Conservation (phyloP, 441 rosid genomes). For the Brassica balearica region DNA sequence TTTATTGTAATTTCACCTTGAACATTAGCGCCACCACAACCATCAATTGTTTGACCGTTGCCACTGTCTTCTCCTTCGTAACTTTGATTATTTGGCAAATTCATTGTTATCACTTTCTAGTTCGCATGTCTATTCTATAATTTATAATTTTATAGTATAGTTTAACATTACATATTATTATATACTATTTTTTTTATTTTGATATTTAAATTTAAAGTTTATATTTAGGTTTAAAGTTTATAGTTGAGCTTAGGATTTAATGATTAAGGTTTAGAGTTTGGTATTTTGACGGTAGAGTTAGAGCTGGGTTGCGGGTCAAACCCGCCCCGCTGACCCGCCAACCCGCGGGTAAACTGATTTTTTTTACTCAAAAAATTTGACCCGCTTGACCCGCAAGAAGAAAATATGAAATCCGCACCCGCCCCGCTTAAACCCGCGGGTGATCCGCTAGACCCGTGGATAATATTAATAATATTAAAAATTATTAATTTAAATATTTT, state of each 20-base stretch:
- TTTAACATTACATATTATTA: neutral
- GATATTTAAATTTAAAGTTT: too few species aligned
- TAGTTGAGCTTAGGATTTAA: neutral
- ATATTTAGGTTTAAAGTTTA: neutral
- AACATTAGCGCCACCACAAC: neutral
- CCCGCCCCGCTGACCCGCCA: too few species aligned
- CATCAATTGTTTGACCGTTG: neutral
- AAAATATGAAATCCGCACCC: too few species aligned
- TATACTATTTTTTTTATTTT: neutral
- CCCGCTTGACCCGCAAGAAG: too few species aligned
- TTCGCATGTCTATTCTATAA: neutral
- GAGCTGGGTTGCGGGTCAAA: too few species aligned
- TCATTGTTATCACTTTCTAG: neutral
- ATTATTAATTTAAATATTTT: too few species aligned
- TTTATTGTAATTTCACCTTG: neutral
- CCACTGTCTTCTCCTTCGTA: neutral
- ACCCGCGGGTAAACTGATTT: too few species aligned
- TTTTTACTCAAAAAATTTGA: too few species aligned
- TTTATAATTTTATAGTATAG: neutral
- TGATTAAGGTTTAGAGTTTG: neutral
- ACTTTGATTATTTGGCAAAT: neutral
- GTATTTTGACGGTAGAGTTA: neutral
- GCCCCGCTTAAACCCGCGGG: too few species aligned
- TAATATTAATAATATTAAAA: too few species aligned
- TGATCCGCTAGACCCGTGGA: too few species aligned